Percentiles rank a stretch among this genome's conserved stretches.
Conservation (phyloP, 2,329 filamentous ascomycete genomes). For the Pseudogymnoascus sp. region DNA sequence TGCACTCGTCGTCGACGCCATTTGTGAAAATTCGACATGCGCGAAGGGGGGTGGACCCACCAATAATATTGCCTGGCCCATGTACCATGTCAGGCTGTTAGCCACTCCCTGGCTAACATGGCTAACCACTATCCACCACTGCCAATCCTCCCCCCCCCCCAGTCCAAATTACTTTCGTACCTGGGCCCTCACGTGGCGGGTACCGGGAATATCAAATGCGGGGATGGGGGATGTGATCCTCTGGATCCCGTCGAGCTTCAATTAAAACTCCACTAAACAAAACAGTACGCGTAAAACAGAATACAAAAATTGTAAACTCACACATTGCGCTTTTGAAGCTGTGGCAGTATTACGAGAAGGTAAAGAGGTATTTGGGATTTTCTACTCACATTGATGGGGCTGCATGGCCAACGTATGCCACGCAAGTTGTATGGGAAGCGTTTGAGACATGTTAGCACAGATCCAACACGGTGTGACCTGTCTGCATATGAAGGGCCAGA, state of each 20-base stretch:
- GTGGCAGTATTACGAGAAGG: background rate
- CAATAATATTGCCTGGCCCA: background rate
- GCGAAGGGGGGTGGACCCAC: background rate
- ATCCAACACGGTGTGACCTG: background rate
- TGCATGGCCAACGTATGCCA: background rate
- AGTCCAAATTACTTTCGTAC: background rate
- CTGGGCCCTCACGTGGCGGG: background rate
- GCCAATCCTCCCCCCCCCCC: background rate
- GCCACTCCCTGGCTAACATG: background rate
- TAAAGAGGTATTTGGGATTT: background rate
- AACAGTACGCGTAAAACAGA: background rate
- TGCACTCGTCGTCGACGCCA: background rate
- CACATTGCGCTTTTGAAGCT: background rate
- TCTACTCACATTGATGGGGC: background rate
- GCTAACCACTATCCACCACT: background rate
- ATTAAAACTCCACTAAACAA: background rate
- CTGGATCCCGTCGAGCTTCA: background rate
- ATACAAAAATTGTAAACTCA: background rate
- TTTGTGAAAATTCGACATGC: background rate
- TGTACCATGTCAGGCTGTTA: background rate
- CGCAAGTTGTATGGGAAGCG: background rate
- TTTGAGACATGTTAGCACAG: background rate
- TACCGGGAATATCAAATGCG: background rate
- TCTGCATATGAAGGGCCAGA: background rate
- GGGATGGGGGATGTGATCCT: background rate